A percentile compares a stretch with the other conserved stretches of the same genome.
Evolutionary conservation across 192 early-diverging fungal genomes (phyloP).

Genomic region (Kappamyces sp.): DNA sequence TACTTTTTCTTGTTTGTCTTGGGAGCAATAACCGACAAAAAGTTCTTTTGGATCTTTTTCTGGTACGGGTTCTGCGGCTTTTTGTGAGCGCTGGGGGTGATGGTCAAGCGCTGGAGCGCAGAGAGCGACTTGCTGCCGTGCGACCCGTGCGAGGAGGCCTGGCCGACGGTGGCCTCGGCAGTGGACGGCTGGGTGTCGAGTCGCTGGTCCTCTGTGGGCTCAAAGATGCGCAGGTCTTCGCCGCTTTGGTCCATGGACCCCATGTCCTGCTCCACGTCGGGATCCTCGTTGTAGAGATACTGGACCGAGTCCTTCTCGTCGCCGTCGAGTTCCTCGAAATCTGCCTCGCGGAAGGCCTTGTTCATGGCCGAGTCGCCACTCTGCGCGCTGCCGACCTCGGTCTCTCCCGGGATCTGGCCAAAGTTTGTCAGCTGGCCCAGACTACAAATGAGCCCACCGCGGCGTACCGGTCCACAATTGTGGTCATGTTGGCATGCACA

Average conservation of each 20-base stretch:
- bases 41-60: constrained; percentile 21
- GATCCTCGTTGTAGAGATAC: not conserved
- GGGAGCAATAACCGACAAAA: constrained; percentile 28
- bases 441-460: not conserved
- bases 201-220: too few relatives aligned
- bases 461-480: not conserved
- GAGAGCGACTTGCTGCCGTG: too few relatives aligned
- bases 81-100: too few relatives aligned
- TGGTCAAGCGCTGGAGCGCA: too few relatives aligned
- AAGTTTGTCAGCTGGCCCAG: constrained; percentile 7
- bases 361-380: too few relatives aligned
- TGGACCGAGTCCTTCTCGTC: not conserved
- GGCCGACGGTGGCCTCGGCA: too few relatives aligned
- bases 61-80: constrained; percentile 3
- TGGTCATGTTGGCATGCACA: constrained; percentile 12
- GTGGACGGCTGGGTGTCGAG: too few relatives aligned
- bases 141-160: too few relatives aligned
- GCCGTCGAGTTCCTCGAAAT: not conserved
- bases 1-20: constrained; percentile 14
- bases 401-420: not conserved
- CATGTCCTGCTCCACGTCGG: not conserved
- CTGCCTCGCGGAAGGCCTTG: too few relatives aligned
- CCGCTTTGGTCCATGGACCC: too few relatives aligned
- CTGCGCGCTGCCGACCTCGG: too few relatives aligned
- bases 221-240: too few relatives aligned